phyloP scores from a whole-genome alignment of 2,329 filamentous ascomycete species.

The Metarhizium album region DNA sequence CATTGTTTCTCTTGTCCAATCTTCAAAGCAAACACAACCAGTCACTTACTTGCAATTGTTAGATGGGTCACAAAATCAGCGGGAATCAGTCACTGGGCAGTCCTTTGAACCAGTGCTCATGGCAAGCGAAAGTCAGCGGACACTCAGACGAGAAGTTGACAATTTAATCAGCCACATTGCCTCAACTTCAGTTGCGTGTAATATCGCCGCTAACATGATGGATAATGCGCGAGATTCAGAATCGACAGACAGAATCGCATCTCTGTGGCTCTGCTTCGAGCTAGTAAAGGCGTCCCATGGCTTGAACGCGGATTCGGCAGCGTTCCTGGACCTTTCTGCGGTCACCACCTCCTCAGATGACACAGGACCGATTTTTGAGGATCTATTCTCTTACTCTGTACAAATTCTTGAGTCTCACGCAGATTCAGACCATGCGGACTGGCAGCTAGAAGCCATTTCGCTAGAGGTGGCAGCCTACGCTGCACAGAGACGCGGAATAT shows the following conservation, averaged over 20 bases:
- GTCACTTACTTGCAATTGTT: conserved; percentile 17
- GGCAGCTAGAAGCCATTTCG: conserved; percentile 67
- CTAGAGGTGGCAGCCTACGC: conserved; percentile 72
- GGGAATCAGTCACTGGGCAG: conserved; percentile 8
- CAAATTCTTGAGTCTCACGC: conserved; percentile 45
- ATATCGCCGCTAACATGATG: conserved; percentile 55
- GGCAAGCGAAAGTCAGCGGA: conserved; percentile 52
- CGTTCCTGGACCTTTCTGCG: conserved; percentile 49
- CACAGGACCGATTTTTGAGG: conserved; percentile 41
- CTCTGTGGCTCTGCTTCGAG: conserved; percentile 72
- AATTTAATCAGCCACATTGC: conserved; percentile 47
- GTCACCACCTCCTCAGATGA: conserved; percentile 26
- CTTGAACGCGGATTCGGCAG: conserved; percentile 45
- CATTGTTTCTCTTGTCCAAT: conserved; percentile 34
- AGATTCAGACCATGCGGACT: conserved; percentile 44
- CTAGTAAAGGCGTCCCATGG: conserved; percentile 50
- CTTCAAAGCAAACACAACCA: conserved; percentile 13
- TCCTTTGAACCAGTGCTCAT: conserved; percentile 53
- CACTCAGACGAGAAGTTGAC: conserved; percentile 45
- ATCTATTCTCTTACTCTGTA: conserved; percentile 61
- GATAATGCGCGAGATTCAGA: conserved; percentile 48
- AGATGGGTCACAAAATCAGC: conserved; percentile 13
- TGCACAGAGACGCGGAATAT: conserved; percentile 51
- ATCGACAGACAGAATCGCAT: conserved; percentile 51
- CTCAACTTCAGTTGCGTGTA: conserved; percentile 46